These are phyloP conservation scores for Wallacemonas sp. DNA, from an alignment of 208 protist genomes.

Conservation along the genomic window DNA sequence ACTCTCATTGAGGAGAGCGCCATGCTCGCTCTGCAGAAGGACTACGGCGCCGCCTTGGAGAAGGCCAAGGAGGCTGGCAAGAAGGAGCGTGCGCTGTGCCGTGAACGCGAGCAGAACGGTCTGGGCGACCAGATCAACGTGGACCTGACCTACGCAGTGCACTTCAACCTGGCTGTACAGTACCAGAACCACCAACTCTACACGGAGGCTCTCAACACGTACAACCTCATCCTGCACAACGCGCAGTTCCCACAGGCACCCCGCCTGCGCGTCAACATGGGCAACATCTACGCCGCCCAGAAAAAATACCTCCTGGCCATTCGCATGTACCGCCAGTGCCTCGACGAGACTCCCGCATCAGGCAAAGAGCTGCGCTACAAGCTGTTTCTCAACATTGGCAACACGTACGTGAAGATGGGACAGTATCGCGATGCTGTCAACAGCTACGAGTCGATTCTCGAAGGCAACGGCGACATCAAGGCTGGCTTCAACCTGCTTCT, in stretches of 20 bases:
- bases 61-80: conserved; percentile 95
- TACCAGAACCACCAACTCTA: conserved; percentile 95
- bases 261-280: conserved; percentile 97
- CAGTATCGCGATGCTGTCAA: conserved; percentile 96
- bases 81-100: conserved; percentile 89
- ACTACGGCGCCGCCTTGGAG: conserved; percentile 89
- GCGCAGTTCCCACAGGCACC: conserved; percentile 92
- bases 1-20: conserved; percentile 94
- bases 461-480: conserved; percentile 88
- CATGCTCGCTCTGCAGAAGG: conserved; percentile 82
- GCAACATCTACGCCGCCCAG: conserved; percentile 97
- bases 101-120: conserved; percentile 88
- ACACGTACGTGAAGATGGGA: conserved; percentile 96
- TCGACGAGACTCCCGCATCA: conserved; percentile 92
- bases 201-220: conserved; percentile 95
- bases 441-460: conserved; percentile 94
- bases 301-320: conserved; percentile 95
- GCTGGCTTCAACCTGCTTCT: conserved; percentile 95
- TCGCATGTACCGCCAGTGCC: conserved; percentile 96
- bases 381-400: conserved; percentile 96
- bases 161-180: conserved; percentile 96
- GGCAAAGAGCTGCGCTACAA: conserved; percentile 93
- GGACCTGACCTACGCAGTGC: conserved; percentile 95
- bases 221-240: conserved; percentile 95
- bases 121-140: conserved; percentile 94